Base-by-base conservation (phyloP, 108 stramenopile species). In the Fistulifera pelliculosa region DNA sequence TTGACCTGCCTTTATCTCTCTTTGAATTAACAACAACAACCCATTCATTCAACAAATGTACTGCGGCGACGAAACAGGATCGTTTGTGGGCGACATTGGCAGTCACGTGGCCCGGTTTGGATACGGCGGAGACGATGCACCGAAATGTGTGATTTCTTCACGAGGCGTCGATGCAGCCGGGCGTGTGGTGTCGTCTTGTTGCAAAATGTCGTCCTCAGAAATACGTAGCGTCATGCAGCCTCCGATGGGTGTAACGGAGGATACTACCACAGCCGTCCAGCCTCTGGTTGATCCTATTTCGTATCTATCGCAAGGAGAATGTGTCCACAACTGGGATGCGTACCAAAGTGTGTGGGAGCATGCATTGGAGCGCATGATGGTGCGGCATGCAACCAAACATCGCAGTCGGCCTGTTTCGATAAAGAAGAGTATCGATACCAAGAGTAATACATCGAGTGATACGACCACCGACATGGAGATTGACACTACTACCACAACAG, bases 31-130 rank as follows among this genome's bases (percentile, higher is more conserved):
- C 8, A 35, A 35, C 31, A 35, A 35, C 3, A 35, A 3, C 31
- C 31, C 31, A 35, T 8, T 35, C 31, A 8, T 35, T 35, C 31
- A 6, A 35, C 31, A 35, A 35, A 92, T 92, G 90, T 92, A 92
- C 75, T 92, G 90, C 66, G 90, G 90, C 60, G 90, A 92, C 54
- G 90, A 92, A 62, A 92, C 90, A 5, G 90, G 90, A 42, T 84
- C 90, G 22, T 87, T 83, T 65, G 77, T 92, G 50, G 90, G 90
- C 14, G 85, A 92, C 42, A 66, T 87, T 26, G 85, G 85, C 15
- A 78, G 74, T 26, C 79, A 85, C 64, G 74, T 70, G 6, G 61
- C 78, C 41, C 90, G 85, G 18, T 92, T 92, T 66, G 90, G 90
- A 27, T 92, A 92, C 39, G 90, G 90, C 13, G 90, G 90, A 27